phyloP scores from a whole-genome alignment of 2,329 filamentous ascomycete genomes.

The Trichophyton verrucosum region DNA sequence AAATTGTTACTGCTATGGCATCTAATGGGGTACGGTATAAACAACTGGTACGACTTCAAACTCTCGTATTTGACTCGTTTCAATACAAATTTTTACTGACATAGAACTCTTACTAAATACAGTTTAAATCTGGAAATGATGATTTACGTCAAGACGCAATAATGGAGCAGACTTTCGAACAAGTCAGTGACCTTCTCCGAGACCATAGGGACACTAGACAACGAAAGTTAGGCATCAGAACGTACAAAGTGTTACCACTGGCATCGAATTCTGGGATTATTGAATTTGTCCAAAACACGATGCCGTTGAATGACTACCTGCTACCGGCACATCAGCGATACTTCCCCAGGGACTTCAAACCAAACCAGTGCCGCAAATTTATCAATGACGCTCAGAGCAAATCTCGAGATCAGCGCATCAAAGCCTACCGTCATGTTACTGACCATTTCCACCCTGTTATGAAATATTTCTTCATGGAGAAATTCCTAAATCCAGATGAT shows the following conservation, averaged over 20 bases:
- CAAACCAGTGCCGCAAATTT: conserved; percentile 61
- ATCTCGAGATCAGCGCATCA: conserved; percentile 56
- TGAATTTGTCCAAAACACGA: conserved; percentile 90
- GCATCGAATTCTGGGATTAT: conserved; percentile 80
- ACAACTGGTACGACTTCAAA: conserved; percentile 51
- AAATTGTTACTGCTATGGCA: conserved; percentile 73
- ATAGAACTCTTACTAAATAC: neutral
- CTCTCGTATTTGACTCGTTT: neutral
- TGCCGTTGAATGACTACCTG: conserved; percentile 82
- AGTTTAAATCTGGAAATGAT: conserved; percentile 89
- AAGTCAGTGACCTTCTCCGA: conserved; percentile 80
- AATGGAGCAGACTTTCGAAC: conserved; percentile 99
- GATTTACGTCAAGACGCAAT: conserved; percentile 93
- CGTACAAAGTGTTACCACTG: conserved; percentile 91
- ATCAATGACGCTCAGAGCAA: conserved; percentile 62
- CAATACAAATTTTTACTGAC: conserved; percentile 8
- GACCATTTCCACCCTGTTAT: conserved; percentile 84
- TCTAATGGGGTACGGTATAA: conserved; percentile 70
- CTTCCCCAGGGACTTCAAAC: conserved; percentile 70
- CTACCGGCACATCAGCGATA: conserved; percentile 83
- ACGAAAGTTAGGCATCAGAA: conserved; percentile 77
- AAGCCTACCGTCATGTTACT: conserved; percentile 63
- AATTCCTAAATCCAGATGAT: conserved; percentile 84
- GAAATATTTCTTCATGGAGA: conserved; percentile 94
- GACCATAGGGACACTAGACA: conserved; percentile 78